Evolutionary conservation across 2,329 filamentous ascomycete species (phyloP).

Genomic region (Aplosporella prunicola): DNA sequence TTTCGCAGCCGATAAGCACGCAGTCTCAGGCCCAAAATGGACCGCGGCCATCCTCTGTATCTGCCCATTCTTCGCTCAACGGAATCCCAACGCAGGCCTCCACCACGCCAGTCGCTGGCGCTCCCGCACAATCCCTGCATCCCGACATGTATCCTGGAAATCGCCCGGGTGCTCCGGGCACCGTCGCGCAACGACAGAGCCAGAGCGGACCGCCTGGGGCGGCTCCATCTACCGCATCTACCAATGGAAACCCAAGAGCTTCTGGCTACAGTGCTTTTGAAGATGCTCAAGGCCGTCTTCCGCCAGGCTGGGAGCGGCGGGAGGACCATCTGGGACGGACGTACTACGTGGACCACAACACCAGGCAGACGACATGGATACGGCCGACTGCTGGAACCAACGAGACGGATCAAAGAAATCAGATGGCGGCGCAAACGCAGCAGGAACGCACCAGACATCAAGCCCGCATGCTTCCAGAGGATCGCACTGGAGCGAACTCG

Average conservation of each 20-base stretch:
- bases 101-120: slow-evolving; percentile 6
- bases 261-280: slow-evolving; percentile 79
- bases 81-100: slow-evolving; percentile 22
- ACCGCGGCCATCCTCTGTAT: slow-evolving; percentile 13
- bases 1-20: slow-evolving; percentile 53
- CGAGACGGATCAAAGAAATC: slow-evolving; percentile 63
- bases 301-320: slow-evolving; percentile 88
- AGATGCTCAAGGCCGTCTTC: slow-evolving; percentile 85
- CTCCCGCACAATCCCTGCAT: slow-evolving; percentile 25
- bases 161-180: slow-evolving; percentile 17
- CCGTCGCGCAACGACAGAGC: slow-evolving; percentile 20
- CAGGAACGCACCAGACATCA: slow-evolving; percentile 89
- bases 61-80: slow-evolving; percentile 29
- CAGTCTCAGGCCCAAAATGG: slow-evolving; percentile 4
- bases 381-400: slow-evolving; percentile 73
- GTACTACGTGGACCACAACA: slow-evolving; percentile 98
- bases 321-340: slow-evolving; percentile 92
- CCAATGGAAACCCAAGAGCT: slow-evolving; percentile 31
- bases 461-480: slow-evolving; percentile 90
- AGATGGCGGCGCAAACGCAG: slow-evolving; percentile 83
- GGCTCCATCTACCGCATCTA: too few relatives aligned
- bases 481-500: slow-evolving; percentile 86
- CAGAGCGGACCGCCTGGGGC: slow-evolving; percentile 20
- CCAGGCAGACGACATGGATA: slow-evolving; percentile 92
- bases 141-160: slow-evolving; percentile 29